phyloP scores from a whole-genome alignment of 805 yeast species.

The Yarrowia divulgata region DNA sequence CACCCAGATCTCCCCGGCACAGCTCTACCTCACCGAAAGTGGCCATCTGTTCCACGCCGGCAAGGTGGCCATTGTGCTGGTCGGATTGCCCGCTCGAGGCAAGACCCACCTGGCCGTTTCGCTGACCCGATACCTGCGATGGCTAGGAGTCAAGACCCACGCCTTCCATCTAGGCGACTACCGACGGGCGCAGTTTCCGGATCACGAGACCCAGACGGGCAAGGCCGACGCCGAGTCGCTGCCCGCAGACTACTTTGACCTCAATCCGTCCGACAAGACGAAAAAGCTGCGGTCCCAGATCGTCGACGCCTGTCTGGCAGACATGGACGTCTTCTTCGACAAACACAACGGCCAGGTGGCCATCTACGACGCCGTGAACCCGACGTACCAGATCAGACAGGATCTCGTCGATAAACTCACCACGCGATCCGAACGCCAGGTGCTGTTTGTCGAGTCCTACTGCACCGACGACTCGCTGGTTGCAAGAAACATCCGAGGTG shows the following conservation, averaged over 20 bases:
- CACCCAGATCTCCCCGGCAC: slow-evolving; percentile 85
- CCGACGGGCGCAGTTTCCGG: slow-evolving; percentile 57
- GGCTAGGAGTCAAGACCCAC: slow-evolving; percentile 95
- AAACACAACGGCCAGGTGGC: slow-evolving; percentile 91
- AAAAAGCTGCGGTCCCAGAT: slow-evolving; percentile 63
- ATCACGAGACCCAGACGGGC: slow-evolving; percentile 40
- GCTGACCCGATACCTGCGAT: slow-evolving; percentile 86
- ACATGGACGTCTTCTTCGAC: slow-evolving; percentile 73
- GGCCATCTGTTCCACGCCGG: slow-evolving; percentile 97
- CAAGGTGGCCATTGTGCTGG: slow-evolving; percentile 82
- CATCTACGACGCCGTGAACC: slow-evolving; percentile 94
- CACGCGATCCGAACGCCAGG: slow-evolving; percentile 66
- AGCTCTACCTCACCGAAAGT: slow-evolving; percentile 87
- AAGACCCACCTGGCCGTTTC: slow-evolving; percentile 93
- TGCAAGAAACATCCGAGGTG: slow-evolving; percentile 80
- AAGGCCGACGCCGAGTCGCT: slow-evolving; percentile 55
- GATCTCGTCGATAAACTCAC: slow-evolving; percentile 63
- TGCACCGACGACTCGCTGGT: slow-evolving; percentile 76
- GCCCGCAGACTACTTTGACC: slow-evolving; percentile 74
- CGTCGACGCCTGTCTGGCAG: slow-evolving; percentile 68
- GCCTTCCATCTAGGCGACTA: slow-evolving; percentile 93
- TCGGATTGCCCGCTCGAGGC: slow-evolving; percentile 95
- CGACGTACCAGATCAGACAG: slow-evolving; percentile 69
- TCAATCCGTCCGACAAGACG: slow-evolving; percentile 58
- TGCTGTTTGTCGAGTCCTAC: slow-evolving; percentile 85